Evolutionary conservation across 306 rosid species (phyloP), one percentile per base, ranked within the genome.

Genomic region (Aeschynomene evenia): DNA sequence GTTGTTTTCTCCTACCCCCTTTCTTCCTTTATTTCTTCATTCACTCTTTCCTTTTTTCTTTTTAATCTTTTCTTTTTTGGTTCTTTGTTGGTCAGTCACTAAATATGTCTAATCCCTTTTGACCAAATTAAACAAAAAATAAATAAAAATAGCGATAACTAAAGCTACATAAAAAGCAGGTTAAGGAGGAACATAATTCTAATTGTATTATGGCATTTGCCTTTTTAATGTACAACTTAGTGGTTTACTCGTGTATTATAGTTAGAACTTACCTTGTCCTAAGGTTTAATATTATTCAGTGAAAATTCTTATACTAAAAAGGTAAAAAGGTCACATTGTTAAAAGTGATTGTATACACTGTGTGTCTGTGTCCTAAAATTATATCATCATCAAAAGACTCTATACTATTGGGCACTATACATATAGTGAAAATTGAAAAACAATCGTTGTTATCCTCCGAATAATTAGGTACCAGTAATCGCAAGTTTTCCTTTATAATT

Each of bases 61-160:
- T 26, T 46, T n/a, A n/a, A n/a, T n/a, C 26, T 36, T 63, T 14
- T 3, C 8, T 23, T 55, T 62, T 13, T 59, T 14, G 63, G 61
- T 76, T 36, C 51, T 16, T n/a, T 39, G 11, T 11, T 12, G 66
- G 76, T 50, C 73, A 68, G 60, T 72, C 74, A 36, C 73, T 64
- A 36, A 67, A 46, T 52, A 54, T 79, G 51, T 83, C 57, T 58
- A 29, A 45, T 42, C 23, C 73, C 58, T 33, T 78, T 78, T 65
- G 53, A 58, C 74, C 53, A 20, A 15, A 4, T 46, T 16, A 57
- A 56, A n/a, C n/a, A n/a, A n/a, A n/a, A n/a, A n/a, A n/a, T n/a
- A n/a, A n/a, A n/a, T n/a, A 56, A 46, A 5, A 24, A 9, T 2
- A 16, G 36, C 29, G 7, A 53, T 56, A 15, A 36, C 37, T 56